Evolutionary conservation across 2,329 filamentous ascomycete genomes (phyloP).

Genomic region (Epichloe aotearoae): DNA sequence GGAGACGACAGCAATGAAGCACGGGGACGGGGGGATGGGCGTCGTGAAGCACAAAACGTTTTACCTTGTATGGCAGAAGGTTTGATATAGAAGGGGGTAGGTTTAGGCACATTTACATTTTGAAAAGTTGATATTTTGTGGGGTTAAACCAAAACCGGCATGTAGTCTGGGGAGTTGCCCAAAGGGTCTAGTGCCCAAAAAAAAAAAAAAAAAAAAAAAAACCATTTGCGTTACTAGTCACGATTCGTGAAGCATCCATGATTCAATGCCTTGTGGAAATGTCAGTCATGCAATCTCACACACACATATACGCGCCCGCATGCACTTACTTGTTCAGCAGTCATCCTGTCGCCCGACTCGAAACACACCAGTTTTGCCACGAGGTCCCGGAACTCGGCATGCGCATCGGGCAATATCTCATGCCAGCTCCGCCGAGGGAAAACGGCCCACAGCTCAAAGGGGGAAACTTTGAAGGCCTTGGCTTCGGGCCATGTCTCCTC

Average conservation of each 20-base stretch:
- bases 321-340: constrained; percentile 36
- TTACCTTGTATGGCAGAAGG: too few species aligned
- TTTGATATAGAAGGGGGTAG: too few species aligned
- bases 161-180: too few species aligned
- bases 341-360: constrained; percentile 50
- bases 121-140: too few species aligned
- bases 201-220: too few species aligned
- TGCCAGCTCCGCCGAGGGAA: constrained; percentile 60
- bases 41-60: background rate
- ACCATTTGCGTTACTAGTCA: background rate
- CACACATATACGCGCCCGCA: too few species aligned
- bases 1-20: constrained; percentile 19
- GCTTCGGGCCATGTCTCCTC: constrained; percentile 75
- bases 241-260: constrained; percentile 9
- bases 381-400: constrained; percentile 47
- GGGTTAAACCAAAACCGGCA: too few species aligned
- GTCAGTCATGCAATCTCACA: background rate
- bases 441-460: constrained; percentile 79
- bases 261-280: constrained; percentile 12
- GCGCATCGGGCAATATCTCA: constrained; percentile 50
- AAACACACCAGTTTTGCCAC: constrained; percentile 58
- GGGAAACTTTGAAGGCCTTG: constrained; percentile 50
- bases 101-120: too few species aligned
- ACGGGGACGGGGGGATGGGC: too few species aligned
- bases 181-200: too few species aligned